Evolutionary conservation across 116 monocot genomes (phyloP).

Genomic region (Papilionanthe hybrid): DNA sequence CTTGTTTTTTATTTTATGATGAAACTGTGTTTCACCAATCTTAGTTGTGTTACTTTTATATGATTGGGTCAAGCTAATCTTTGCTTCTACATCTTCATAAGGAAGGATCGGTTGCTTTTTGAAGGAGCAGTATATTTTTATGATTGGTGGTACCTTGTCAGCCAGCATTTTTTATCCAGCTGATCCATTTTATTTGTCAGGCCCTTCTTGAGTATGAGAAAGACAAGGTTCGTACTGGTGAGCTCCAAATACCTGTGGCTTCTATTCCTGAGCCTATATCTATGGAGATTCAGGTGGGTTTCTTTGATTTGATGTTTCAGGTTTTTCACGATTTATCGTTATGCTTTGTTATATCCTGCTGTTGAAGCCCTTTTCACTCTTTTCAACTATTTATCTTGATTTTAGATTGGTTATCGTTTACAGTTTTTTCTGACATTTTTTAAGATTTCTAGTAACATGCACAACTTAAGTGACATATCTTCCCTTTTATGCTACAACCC

Average conservation of each 20-base stretch:
- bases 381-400: background rate
- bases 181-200: conserved; percentile 22
- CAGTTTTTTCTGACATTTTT: background rate
- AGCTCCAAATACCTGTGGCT: conserved; percentile 56
- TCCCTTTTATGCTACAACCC: background rate
- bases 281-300: conserved; percentile 51
- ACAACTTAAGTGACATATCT: background rate
- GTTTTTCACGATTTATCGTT: background rate
- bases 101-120: background rate
- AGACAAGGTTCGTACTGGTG: conserved; percentile 75
- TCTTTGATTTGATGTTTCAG: background rate
- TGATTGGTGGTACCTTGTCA: background rate
- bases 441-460: background rate
- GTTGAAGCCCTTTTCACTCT: background rate
- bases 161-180: background rate
- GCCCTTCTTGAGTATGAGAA: conserved; percentile 97
- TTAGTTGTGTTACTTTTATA: background rate
- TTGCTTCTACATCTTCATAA: background rate
- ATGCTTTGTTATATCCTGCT: background rate
- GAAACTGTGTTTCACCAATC: background rate
- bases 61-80: background rate
- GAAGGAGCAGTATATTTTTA: background rate
- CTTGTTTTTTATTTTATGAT: background rate
- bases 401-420: background rate
- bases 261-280: conserved; percentile 31